Base-by-base conservation (phyloP, 768 basidiomycete species). In the Boletus rufocinnamomeus region DNA sequence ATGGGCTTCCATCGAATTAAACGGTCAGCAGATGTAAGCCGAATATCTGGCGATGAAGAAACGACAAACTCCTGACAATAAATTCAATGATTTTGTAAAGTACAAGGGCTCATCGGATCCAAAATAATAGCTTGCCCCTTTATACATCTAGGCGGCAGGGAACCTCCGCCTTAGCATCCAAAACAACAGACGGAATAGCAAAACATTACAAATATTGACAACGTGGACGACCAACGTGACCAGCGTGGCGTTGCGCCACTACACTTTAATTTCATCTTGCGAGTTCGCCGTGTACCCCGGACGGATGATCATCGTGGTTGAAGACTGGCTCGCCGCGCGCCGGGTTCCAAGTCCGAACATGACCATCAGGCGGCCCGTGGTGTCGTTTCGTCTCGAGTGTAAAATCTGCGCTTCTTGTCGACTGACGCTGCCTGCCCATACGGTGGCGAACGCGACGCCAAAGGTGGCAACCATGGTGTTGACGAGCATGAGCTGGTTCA, bases 401-500 rank as follows among this genome's bases (percentile, higher is more conserved):
- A 11, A n/a, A 14, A 1, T 5, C 7, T 10, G 37, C 7, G 9
- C 23, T 11, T 59, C 62, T 19, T 25, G 34, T 47, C 34, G 49
- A 35, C 11, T 43, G 16, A 48, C 9, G 4, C 25, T 55, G 23
- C 61, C 62, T 38, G 50, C 52, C 62, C 62, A 52, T 28, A 52
- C 27, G 0, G 51, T 52, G 10, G 51, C 51, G n/a, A 52, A 52
- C n/a, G 13, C 51, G 27, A 63, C 57, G 6, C 62, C 62, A 32
- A 63, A 64, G 5, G 62, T 64, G 6, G 62, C 35, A 6, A 64
- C 21, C 50, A 60, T 52, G 13, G 45, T 25, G 28, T 60, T 63
- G 19, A 27, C 17, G 23, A 63, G n/a, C 10, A 60, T n/a, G 2
- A 63, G n/a, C 10, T 52, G 45, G 17, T 46, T 48, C 37, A 63